phyloP scores from a whole-genome alignment of 805 yeast genomes.

The Maudiozyma barnettii region DNA sequence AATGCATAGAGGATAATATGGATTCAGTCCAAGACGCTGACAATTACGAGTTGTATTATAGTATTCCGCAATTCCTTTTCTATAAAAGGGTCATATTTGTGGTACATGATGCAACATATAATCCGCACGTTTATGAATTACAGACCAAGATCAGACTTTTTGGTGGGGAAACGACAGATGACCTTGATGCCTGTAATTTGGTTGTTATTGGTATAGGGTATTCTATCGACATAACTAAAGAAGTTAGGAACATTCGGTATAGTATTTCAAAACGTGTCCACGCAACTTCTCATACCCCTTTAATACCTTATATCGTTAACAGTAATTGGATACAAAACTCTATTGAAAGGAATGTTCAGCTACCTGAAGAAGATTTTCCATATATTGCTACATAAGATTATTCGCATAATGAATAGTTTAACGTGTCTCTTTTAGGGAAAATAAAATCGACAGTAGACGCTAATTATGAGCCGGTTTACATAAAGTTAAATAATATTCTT shows the following conservation, averaged over 20 bases:
- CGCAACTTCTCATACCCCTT: conserved; percentile 2
- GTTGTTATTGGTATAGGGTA: conserved; percentile 30
- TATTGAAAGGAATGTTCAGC: conserved; percentile 25
- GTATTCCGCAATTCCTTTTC: conserved; percentile 30
- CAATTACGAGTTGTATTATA: not conserved
- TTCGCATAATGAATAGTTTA: too few species aligned
- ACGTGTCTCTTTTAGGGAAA: too few species aligned
- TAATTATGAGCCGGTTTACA: too few species aligned
- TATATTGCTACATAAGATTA: not conserved
- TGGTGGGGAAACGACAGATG: conserved; percentile 35
- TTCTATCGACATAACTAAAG: not conserved
- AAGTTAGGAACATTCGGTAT: not conserved
- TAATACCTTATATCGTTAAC: conserved; percentile 29
- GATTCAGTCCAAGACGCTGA: not conserved
- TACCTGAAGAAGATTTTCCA: conserved; percentile 27
- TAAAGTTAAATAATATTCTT: too few species aligned
- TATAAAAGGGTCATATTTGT: conserved; percentile 30
- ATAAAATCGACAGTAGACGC: too few species aligned
- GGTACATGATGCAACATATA: conserved; percentile 7
- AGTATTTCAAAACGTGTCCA: not conserved
- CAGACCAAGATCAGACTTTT: conserved; percentile 29
- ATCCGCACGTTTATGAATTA: conserved; percentile 9
- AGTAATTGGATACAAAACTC: conserved; percentile 31
- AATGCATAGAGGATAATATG: not conserved
- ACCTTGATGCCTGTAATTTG: conserved; percentile 28